Evolutionary conservation across 345 rosid genomes (phyloP).

Genomic region (Dimocarpus longan): DNA sequence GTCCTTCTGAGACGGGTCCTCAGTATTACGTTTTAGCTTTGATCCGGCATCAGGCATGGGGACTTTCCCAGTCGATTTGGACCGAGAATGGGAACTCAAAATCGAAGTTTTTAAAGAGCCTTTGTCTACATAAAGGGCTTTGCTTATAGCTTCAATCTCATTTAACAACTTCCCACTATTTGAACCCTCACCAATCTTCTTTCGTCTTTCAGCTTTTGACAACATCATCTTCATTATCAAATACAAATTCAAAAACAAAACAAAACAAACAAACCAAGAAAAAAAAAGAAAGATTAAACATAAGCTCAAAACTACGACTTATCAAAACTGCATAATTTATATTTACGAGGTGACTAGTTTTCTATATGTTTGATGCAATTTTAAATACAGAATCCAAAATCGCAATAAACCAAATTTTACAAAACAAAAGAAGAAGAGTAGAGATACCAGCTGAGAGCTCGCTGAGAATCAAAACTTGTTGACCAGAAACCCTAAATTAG

Average conservation of each 20-base stretch:
- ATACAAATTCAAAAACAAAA: not conserved
- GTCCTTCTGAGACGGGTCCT: conserved; percentile 59
- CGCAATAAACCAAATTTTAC: not conserved
- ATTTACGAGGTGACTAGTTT: not conserved
- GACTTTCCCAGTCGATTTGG: conserved; percentile 51
- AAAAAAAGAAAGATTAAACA: conserved; percentile 6
- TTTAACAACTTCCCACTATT: conserved; percentile 50
- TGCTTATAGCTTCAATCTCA: conserved; percentile 76
- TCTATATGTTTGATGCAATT: not conserved
- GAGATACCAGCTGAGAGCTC: conserved; percentile 12
- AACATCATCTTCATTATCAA: conserved; percentile 40
- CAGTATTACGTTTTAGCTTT: conserved; percentile 34
- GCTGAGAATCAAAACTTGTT: conserved; percentile 21
- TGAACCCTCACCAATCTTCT: conserved; percentile 56
- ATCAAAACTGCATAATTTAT: not conserved
- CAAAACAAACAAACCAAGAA: no score
- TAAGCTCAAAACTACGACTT: not conserved
- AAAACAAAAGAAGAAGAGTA: conserved; percentile 1
- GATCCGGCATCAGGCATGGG: conserved; percentile 40
- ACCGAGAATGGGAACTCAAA: conserved; percentile 34
- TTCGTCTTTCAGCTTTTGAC: conserved; percentile 56
- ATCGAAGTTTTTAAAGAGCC: conserved; percentile 34
- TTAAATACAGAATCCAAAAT: not conserved
- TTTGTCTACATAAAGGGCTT: conserved; percentile 70
- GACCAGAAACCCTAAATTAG: conserved; percentile 23